Evolutionary conservation across 2,329 filamentous ascomycete species (phyloP), one percentile per base, ranked within the genome.

Genomic region (Lachnellula occidentalis): DNA sequence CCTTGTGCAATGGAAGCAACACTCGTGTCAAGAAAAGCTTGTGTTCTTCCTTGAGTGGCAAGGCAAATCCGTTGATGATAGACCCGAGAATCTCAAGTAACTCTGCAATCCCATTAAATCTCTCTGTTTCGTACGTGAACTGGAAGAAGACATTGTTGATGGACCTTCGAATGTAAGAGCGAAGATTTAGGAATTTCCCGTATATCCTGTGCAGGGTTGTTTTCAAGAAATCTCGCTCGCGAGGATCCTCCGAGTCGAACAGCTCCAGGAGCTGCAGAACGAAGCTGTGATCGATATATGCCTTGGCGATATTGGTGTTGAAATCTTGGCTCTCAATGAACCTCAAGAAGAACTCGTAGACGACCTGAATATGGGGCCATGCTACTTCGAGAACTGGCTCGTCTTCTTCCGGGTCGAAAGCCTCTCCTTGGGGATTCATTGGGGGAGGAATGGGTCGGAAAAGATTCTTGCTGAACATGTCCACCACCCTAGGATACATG

Each of bases 111-210:
- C 63, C n/a, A 39, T 57, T 51, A 57, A 99, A 97, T 56, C 94
- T 83, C 73, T 99, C 94, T 4, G 94, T 99, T 74, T 99, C 94
- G 71, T 99, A 99, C 57, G 91, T 92, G 72, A 99, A 99, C 70
- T 99, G 94, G 80, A 99, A 99, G 76, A 99, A 99, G 66, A 99
- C 94, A 68, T 99, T 97, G 82, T 99, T 99, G 80, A 99, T 99
- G 54, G 94, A 99, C 66, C 94, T 85, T 69, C 94, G 83, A 69
- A 99, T 99, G 72, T 95, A 99, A 31, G 94, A 97, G 57, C 94
- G 87, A 59, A 99, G 79, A 71, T 99, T 99, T 66, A 99, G 81
- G 74, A 99, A 99, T 76, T 99, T 99, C 68, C 94, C 94, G 70
- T 99, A 99, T 70, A 99, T 99, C 59, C 94, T 85, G 74, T 99